Evolutionary conservation across 208 protist species (phyloP), one percentile per base, ranked within the genome.

Genomic region (Trypanosomatidae sp.): DNA sequence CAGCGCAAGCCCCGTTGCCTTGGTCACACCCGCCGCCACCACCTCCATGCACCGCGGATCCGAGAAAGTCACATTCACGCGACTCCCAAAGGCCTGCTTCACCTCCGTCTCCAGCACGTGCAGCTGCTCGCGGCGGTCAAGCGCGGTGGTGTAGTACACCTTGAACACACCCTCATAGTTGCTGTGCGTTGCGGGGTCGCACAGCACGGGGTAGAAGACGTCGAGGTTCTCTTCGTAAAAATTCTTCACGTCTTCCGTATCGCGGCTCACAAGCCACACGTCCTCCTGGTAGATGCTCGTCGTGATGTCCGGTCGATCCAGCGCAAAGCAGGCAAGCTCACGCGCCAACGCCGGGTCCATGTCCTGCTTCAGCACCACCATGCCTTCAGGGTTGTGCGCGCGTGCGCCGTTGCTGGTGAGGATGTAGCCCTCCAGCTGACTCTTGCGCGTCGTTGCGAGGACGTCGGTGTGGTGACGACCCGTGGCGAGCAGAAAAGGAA

Each of bases 41-140:
- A 88, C 71, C 76, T 90, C 86, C 68, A 90, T 64, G 65, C 76
- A 84, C n/a, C n/a, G n/a, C n/a, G n/a, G n/a, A n/a, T n/a, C n/a
- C n/a, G n/a, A n/a, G n/a, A n/a, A n/a, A n/a, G n/a, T n/a, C n/a
- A n/a, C n/a, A n/a, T n/a, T n/a, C n/a, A n/a, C n/a, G n/a, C n/a
- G n/a, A n/a, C n/a, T n/a, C n/a, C n/a, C n/a, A n/a, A n/a, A n/a
- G n/a, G n/a, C n/a, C n/a, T n/a, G n/a, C n/a, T n/a, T n/a, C n/a
- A n/a, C n/a, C n/a, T n/a, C n/a, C n/a, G n/a, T n/a, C n/a, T n/a
- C n/a, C n/a, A n/a, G n/a, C n/a, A n/a, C n/a, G n/a, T n/a, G n/a
- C n/a, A n/a, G n/a, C n/a, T n/a, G n/a, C n/a, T n/a, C n/a, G n/a
- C n/a, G n/a, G n/a, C n/a, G n/a, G n/a, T n/a, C n/a, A n/a, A n/a